Evolutionary conservation across 352 stramenopile species (phyloP).

Genomic region (Vaucheria bursata): DNA sequence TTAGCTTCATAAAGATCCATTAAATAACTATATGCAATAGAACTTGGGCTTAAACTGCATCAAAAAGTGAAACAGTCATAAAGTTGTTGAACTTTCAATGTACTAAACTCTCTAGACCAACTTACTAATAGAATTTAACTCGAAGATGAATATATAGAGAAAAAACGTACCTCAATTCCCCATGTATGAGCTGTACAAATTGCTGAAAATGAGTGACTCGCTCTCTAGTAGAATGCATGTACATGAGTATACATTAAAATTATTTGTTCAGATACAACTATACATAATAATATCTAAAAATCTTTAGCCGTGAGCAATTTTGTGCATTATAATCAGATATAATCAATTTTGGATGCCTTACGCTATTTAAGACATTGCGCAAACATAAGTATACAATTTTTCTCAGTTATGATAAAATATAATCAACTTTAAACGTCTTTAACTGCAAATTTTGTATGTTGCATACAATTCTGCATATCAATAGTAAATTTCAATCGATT

Average conservation of each 20-base stretch:
- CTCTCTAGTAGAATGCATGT: background rate
- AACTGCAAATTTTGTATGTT: too few relatives aligned
- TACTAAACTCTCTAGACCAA: too few relatives aligned
- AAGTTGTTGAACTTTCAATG: too few relatives aligned
- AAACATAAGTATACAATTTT: background rate
- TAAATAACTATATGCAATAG: too few relatives aligned
- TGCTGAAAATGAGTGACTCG: background rate
- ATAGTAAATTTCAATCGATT: background rate
- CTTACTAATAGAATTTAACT: too few relatives aligned
- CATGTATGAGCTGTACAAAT: background rate
- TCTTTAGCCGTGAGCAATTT: background rate
- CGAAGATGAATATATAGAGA: too few relatives aligned
- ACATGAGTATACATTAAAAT: background rate
- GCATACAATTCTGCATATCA: background rate
- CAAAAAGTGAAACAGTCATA: too few relatives aligned
- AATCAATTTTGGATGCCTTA: background rate
- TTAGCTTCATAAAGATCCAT: too few relatives aligned
- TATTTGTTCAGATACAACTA: conserved; percentile 9
- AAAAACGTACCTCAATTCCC: conserved; percentile 2
- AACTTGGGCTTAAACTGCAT: too few relatives aligned
- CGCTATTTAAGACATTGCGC: background rate
- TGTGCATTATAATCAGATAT: background rate
- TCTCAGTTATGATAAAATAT: background rate
- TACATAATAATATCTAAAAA: background rate
- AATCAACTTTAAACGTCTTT: too few relatives aligned